Evolutionary conservation across 495 filamentous ascomycete genomes (phyloP), one percentile per base, ranked within the genome.

Genomic region (Elaphomyces granulatus): DNA sequence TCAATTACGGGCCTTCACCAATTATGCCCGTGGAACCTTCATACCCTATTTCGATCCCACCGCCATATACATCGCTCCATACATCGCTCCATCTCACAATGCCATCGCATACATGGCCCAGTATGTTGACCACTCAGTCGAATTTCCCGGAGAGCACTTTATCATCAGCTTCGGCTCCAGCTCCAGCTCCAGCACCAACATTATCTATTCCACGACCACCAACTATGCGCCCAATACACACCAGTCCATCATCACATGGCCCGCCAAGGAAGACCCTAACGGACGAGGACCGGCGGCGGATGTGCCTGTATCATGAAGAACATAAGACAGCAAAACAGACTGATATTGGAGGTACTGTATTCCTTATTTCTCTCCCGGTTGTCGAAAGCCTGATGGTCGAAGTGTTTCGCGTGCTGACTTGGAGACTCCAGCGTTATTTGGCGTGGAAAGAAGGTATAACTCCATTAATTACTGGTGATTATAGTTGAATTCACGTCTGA

Each of bases 291-390:
- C 76, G 90, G 37, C 75, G 87, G 41, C 74, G 75, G 37, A 99
- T 99, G 87, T 96, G 90, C 56, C 70, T 85, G 50, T 99, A 93
- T 60, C 83, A 88, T 52, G 85, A 93, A 54, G 87, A 94, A 49
- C 78, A 96, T 53, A 90, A 88, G 34, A 80, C 74, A 38, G 82
- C 83, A n/a, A 94, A 96, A 63, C 90, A 99, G 60, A 94, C 87
- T 16, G 90, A 96, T 54, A 99, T 99, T 65, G 90, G 90, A 66
- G 78, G 82, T 87, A 68, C 20, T 43, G 23, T 28, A 6, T 19
- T 33, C 31, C 35, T 44, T 40, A 38, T 41, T 33, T 39, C 38
- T 15, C 38, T 39, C 20, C 6, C 40, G n/a, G 14, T 4, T 26
- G n/a, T 3, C 19, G 20, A 23, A 32, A 15, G 37, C 21, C 23